Evolutionary conservation across 495 filamentous ascomycete species (phyloP), one percentile per base, ranked within the genome.

Genomic region (Paragyromitra xinjiangensis): DNA sequence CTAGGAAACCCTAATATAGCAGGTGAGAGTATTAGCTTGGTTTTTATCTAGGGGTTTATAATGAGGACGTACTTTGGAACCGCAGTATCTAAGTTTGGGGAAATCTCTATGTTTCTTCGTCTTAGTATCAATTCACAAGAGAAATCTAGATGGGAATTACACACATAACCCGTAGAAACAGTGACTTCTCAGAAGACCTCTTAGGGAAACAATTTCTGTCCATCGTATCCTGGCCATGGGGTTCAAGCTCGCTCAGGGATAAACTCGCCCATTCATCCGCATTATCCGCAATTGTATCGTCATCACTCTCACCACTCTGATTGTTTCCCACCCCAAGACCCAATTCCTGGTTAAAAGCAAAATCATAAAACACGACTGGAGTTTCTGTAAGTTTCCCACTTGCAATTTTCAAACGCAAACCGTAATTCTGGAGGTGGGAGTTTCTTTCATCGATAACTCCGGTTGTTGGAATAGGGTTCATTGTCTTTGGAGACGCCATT

Each of bases 151-250:
- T 55, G n/a, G 7, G 14, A 26, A 51, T 42, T 29, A 64, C 69
- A 66, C 39, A 73, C 70, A 66, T 64, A 9, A 73, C 48, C 44
- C 61, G 61, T 44, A 73, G 16, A 55, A 53, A 66, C 62, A 9
- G 19, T 5, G 29, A 1, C 29, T 6, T 5, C 7, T 39, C 64
- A 39, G 12, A 4, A 48, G 11, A 44, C 24, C 16, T 48, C 22
- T 67, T 2, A 14, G 64, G 64, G 11, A 67, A 67, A 8, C 50
- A 53, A n/a, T 22, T 7, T 34, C 3, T 3, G 29, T 34, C 29
- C 3, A 34, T 34, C 29, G 29, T 34, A 34, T 3, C 29, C 29
- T 34, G 29, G 4, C 29, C 29, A 34, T 34, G 29, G 29, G 1
- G 29, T 34, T 34, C 29, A 34, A 34, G 29, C 29, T 34, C 2